phyloP scores from a whole-genome alignment of 202 grass and related monocot genomes.

The Digitaria exilis region DNA sequence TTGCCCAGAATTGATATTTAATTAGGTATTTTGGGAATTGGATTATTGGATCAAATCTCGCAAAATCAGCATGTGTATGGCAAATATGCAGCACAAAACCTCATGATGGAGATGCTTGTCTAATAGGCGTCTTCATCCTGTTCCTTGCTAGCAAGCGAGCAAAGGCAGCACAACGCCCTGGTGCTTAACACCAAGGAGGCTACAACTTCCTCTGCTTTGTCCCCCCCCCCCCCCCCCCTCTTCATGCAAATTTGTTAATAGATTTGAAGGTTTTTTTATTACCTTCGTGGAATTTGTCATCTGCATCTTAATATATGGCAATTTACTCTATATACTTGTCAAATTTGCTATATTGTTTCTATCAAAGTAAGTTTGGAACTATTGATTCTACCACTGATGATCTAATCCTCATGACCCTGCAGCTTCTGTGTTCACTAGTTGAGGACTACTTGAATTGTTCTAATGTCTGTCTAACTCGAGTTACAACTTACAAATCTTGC shows the following conservation, averaged over 20 bases:
- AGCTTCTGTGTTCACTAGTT: background rate
- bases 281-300: background rate
- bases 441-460: background rate
- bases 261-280: background rate
- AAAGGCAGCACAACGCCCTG: background rate
- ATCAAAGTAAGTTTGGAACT: background rate
- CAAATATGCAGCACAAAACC: background rate
- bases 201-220: background rate
- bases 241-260: background rate
- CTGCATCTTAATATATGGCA: background rate
- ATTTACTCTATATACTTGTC: background rate
- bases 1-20: background rate
- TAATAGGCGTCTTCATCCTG: background rate
- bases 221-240: too few relatives aligned
- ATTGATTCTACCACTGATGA: background rate
- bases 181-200: background rate
- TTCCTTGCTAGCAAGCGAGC: background rate
- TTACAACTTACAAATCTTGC: background rate
- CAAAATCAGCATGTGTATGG: background rate
- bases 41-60: background rate
- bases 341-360: slow-evolving; percentile 1
- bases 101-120: background rate
- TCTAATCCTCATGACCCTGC: background rate
- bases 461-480: background rate
- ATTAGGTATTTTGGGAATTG: background rate